phyloP scores from a whole-genome alignment of 345 rosid genomes.

The Toxicodendron radicans region DNA sequence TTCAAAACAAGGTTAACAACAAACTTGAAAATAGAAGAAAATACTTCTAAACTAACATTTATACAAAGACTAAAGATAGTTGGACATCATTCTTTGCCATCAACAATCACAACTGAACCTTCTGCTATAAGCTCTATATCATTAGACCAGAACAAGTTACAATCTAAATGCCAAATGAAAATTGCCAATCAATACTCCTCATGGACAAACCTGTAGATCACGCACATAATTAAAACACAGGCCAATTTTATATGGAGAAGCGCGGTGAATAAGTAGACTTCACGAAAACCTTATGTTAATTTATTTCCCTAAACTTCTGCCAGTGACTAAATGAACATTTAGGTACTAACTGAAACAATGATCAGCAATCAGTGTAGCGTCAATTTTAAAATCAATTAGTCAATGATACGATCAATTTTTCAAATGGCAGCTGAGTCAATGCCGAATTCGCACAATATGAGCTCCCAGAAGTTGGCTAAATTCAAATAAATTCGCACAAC shows the following conservation, averaged over 20 bases:
- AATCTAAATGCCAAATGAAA: background rate
- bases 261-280: background rate
- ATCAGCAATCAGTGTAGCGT: background rate
- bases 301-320: background rate
- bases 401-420: background rate
- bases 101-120: background rate
- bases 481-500: no score
- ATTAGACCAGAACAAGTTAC: background rate
- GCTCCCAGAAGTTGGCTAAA: background rate
- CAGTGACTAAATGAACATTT: background rate
- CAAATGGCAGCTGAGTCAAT: background rate
- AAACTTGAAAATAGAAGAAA: conserved; percentile 5
- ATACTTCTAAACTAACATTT: conserved; percentile 4
- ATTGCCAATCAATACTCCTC: background rate
- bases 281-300: background rate
- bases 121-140: background rate
- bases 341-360: background rate
- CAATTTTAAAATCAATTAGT: background rate
- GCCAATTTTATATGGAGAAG: background rate
- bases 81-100: background rate
- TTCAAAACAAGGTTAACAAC: conserved; percentile 6
- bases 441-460: background rate
- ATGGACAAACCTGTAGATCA: background rate
- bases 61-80: background rate
- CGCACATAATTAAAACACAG: background rate